Evolutionary conservation across 192 early-diverging fungal genomes (phyloP).

Genomic region (Podila verticillata): DNA sequence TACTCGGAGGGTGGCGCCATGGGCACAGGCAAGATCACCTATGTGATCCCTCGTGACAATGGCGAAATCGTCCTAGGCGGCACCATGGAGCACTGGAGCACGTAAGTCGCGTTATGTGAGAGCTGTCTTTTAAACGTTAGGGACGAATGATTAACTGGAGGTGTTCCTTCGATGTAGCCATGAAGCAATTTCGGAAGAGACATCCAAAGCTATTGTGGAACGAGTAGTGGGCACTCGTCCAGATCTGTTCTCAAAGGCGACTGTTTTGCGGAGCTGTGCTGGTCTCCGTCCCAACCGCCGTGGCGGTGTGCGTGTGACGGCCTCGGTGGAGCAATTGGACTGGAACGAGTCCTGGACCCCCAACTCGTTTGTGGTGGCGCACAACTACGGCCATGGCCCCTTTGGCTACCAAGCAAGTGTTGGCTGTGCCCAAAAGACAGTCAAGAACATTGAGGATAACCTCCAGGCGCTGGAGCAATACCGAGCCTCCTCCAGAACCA

Average conservation of each 20-base stretch:
- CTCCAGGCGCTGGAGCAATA: conserved; percentile 13
- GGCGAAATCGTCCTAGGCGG: conserved; percentile 80
- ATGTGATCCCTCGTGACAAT: conserved; percentile 81
- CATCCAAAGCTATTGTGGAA: conserved; percentile 56
- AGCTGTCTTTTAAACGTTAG: neutral
- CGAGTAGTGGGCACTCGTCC: conserved; percentile 52
- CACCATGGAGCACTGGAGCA: conserved; percentile 57
- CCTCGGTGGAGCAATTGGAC: conserved; percentile 50
- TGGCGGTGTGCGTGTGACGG: conserved; percentile 63
- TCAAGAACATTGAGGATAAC: conserved; percentile 51
- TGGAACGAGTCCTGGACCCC: conserved; percentile 28
- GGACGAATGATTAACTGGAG: neutral
- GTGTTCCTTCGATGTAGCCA: conserved; percentile 16
- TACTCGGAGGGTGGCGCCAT: conserved; percentile 46
- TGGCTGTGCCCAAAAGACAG: conserved; percentile 60
- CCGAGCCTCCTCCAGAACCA: neutral
- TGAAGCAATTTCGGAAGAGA: conserved; percentile 35
- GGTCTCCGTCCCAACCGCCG: conserved; percentile 65
- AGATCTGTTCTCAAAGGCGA: conserved; percentile 53
- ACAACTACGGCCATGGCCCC: conserved; percentile 75
- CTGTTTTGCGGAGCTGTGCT: conserved; percentile 54
- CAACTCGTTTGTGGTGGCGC: conserved; percentile 53
- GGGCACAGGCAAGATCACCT: conserved; percentile 57
- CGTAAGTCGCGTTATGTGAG: conserved; percentile 30
- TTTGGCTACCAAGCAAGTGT: conserved; percentile 72